phyloP scores from a whole-genome alignment of 176 grass and related monocot species.

The Carex cristatella region DNA sequence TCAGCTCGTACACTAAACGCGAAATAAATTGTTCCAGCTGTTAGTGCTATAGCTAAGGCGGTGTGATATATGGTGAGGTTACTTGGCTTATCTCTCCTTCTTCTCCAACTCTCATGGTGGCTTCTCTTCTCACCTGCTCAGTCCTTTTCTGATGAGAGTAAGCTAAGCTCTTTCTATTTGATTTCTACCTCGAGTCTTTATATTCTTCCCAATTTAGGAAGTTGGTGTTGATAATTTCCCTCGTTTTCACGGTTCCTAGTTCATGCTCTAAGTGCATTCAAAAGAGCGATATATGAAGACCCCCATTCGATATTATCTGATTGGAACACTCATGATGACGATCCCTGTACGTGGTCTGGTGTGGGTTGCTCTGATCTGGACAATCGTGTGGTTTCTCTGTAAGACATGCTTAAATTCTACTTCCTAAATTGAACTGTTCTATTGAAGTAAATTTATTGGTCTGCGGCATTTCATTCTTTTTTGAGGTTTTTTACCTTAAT shows the following conservation, averaged over 20 bases:
- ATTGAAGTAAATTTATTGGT: neutral
- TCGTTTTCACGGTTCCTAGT: slow-evolving; percentile 36
- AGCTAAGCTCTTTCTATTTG: slow-evolving; percentile 13
- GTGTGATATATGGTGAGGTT: slow-evolving; percentile 33
- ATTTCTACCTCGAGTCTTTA: neutral
- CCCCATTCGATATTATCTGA: slow-evolving; percentile 59
- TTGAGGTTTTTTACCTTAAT: neutral
- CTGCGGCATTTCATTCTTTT: neutral
- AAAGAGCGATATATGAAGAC: slow-evolving; percentile 53
- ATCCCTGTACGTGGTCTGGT: slow-evolving; percentile 62
- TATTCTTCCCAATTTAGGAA: slow-evolving; percentile 3
- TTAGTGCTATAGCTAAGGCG: slow-evolving; percentile 2
- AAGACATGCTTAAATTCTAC: slow-evolving; percentile 21
- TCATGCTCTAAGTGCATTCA: slow-evolving; percentile 52
- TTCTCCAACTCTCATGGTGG: slow-evolving; percentile 28
- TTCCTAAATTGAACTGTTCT: neutral
- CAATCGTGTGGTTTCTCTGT: slow-evolving; percentile 61
- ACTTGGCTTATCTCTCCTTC: slow-evolving; percentile 31
- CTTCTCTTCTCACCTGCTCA: slow-evolving; percentile 23
- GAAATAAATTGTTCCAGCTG: neutral
- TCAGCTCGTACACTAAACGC: neutral
- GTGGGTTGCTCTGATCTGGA: slow-evolving; percentile 45
- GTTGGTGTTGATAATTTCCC: neutral
- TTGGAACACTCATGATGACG: slow-evolving; percentile 50
- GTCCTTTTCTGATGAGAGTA: slow-evolving; percentile 58